These are phyloP conservation scores for Candolleomyces efflorescens DNA, from an alignment of 768 basidiomycete genomes.

Conservation along the genomic window DNA sequence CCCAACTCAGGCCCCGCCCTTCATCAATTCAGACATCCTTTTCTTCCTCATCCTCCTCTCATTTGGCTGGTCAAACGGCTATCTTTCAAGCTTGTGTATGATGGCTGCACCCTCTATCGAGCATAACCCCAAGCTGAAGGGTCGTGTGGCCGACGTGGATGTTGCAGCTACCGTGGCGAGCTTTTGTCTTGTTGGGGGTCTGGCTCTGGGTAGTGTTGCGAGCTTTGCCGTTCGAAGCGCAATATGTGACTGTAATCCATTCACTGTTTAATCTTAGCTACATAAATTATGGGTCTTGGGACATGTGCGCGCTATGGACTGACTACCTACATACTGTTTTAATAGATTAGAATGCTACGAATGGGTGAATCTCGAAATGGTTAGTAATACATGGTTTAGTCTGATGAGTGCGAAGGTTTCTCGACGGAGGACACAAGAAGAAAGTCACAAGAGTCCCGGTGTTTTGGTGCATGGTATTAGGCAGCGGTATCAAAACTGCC, in stretches of 20 bases:
- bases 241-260: conserved; percentile 75
- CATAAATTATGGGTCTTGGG: not conserved
- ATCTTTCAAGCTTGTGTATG: conserved; percentile 72
- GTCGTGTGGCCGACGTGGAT: conserved; percentile 74
- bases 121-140: conserved; percentile 70
- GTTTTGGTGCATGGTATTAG: conserved; percentile 2
- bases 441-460: not conserved
- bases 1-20: conserved; percentile 26
- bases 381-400: not conserved
- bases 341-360: not conserved
- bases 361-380: not conserved
- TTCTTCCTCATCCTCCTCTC: conserved; percentile 70
- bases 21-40: conserved; percentile 72
- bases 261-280: conserved; percentile 26
- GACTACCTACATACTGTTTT: not conserved
- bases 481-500: not conserved
- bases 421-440: not conserved
- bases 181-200: conserved; percentile 74
- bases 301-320: not conserved
- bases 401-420: not conserved
- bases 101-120: conserved; percentile 79
- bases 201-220: conserved; percentile 68
- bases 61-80: conserved; percentile 83
- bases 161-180: conserved; percentile 77
- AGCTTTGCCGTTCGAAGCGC: conserved; percentile 77